Base-by-base conservation (phyloP, 2,329 filamentous ascomycete genomes). In the Nigrograna mackinnonii region DNA sequence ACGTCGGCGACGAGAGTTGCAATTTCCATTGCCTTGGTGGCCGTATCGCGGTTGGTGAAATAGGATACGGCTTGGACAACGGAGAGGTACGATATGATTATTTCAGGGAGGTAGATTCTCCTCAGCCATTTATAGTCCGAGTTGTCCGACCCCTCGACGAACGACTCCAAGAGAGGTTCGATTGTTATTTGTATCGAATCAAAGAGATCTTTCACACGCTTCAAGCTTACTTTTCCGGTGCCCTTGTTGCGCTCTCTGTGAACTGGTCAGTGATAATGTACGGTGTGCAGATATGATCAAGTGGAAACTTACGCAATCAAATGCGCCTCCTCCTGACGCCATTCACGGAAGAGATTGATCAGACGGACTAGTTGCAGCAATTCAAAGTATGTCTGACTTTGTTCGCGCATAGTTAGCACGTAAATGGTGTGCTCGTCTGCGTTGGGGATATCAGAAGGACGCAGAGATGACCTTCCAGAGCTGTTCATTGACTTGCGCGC, bases 1-100 rank as follows among this genome's bases (percentile, higher is more conserved):
- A 54, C 49, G 12, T 63, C 56, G 2, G 92, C 89, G 37, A 96
- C 79, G 2, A 84, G 65, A 1, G 85, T 83, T 1, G 90, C 85
- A 13, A 99, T 75, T 45, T 96, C 89, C 87, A 99, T 92, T 57
- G 86, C 88, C 61, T 92, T 85, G 19, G 94, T 78, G 14, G 95
- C 77, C 52, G 86, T 81, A 44, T 92, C 88, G 32, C 90, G 84
- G 34, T 84, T 86, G 32, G 95, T 74, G 36, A 82, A 79, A 35
- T 83, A 84, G 3, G 89, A 90, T 0, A 87, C 86, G 60, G 87
- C 87, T 64, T 95, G 87, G 37, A 97, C 74, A 2, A 87, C 85
- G 57, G 82, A 85, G 62, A 94, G 83, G 65, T 94, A 96, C 3
- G 87, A 89, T 37, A 99, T 78, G 31, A 96, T 76, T 14, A 89